Base-by-base conservation (phyloP, 177 flowering plant genomes). In the Telopea speciosissima region DNA sequence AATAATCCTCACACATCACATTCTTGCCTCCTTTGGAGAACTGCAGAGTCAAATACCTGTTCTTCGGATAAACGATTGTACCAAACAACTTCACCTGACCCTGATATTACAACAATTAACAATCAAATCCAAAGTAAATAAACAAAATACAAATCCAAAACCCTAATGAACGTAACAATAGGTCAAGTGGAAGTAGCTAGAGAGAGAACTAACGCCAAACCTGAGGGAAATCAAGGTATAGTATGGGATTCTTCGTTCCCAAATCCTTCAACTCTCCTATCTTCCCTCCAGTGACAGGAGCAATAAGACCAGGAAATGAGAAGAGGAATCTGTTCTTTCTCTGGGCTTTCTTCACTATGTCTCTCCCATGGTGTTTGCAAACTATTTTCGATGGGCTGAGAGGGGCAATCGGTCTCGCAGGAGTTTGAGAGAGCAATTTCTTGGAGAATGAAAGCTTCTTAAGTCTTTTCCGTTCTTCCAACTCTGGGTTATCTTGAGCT, bases 41-140 rank as follows among this genome's bases (percentile, higher is more conserved):
- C 73, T 91, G 98, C 78, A 95, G 64, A 0, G 97, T 89, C 84
- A 95, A 72, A 67, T 92, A 95, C 76, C 88, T 82, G 77, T 95
- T 95, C 83, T 91, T 81, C 21, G 97, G 97, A 75, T 86, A 92
- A 24, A 89, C 82, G 24, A 95, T 90, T 6, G 97, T 92, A 56
- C 99, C 99, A 79, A 95, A 92, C 85, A 95, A 74, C 83, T 95
- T 95, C 94, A 95, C 83, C 68, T 78, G 82, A 59, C 97, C 99
- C 99, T 94, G 70, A 31, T 61, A 76, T 19, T 52, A 3, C 17
- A 3, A 52, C 3, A 3, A 19, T 52, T 21, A 31, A 24, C 19
- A 56, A 62, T 63, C 4, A 65, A 70, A 31, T 21, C 49, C 42
- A 65, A 67, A 36, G 9, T 17, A 72, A 24, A 14, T 22, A n/a